Percentiles rank a stretch among this genome's conserved stretches.
Evolutionary conservation across 768 basidiomycete species (phyloP).

Genomic region (Phlegmacium glaucopus): DNA sequence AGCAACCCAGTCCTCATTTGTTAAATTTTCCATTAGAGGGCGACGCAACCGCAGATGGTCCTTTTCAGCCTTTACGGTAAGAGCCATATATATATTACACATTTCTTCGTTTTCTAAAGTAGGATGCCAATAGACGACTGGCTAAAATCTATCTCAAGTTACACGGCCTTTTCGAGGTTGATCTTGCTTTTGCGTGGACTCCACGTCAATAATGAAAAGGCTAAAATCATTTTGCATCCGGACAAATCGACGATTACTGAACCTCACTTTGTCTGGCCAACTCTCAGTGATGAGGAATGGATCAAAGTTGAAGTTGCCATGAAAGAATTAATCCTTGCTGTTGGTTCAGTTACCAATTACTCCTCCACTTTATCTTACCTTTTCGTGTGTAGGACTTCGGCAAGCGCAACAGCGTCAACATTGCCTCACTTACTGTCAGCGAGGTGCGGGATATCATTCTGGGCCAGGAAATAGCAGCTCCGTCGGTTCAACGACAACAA

Average conservation of each 20-base stretch:
- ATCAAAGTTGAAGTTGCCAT: constrained; percentile 99
- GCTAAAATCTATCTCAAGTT: constrained; percentile 98
- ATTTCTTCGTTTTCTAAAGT: constrained; percentile 4
- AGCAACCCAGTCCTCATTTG: constrained; percentile 4
- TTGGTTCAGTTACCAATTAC: constrained; percentile 28
- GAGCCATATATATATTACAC: constrained; percentile 8
- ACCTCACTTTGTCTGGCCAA: constrained; percentile 97
- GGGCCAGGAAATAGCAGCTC: constrained; percentile 97
- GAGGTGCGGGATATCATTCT: constrained; percentile 98
- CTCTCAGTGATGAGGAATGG: constrained; percentile 92
- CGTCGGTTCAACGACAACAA: constrained; percentile 94
- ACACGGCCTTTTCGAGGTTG: constrained; percentile 97
- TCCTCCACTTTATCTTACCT: constrained; percentile 9
- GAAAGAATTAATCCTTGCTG: constrained; percentile 93
- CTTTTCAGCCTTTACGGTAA: constrained; percentile 92
- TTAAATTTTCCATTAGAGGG: constrained; percentile 49
- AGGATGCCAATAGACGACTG: constrained; percentile 72
- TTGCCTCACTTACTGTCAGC: constrained; percentile 92
- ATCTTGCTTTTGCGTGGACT: constrained; percentile 96
- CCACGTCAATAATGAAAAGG: constrained; percentile 99
- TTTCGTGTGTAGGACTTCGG: constrained; percentile 75
- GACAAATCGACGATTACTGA: constrained; percentile 97
- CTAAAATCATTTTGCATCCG: constrained; percentile 96
- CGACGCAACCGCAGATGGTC: constrained; percentile 99
- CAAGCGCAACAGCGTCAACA: constrained; percentile 98